Base-by-base conservation (phyloP, 371 early-diverging fungal species). In the Rhizopus delemar region DNA sequence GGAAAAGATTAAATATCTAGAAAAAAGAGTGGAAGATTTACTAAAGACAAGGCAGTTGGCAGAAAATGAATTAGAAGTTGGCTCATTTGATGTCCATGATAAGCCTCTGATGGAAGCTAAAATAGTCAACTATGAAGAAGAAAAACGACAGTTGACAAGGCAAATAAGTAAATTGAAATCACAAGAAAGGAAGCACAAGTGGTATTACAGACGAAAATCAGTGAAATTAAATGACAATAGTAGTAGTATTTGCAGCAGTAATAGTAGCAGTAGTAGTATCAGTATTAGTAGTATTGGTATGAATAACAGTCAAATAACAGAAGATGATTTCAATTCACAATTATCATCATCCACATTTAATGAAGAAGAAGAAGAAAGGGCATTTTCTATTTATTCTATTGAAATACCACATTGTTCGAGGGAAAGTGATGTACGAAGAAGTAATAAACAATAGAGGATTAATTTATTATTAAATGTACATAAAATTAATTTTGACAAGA, bases 131-230 rank as follows among this genome's bases (percentile, higher is more conserved):
- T 45, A 45, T 46, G 49, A 58, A 60, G 53, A 63, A 16, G 64
- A 41, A 6, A 65, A 67, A 11, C 36, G 43, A 7, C 36, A 50
- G 4, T 41, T 80, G 6, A 59, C 56, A 28, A 76, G 77, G 52
- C 81, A 85, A 52, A 51, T 83, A n/a, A 67, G 73, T 8, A 74
- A 72, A 31, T 58, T 83, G 8, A 80, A 77, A 53, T 75, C 81
- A 22, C 83, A 86, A 63, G 86, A 86, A 62, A 73, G 86, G 51
- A 86, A 84, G 57, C 86, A 84, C 58, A 83, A 84, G 51, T 84
- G 86, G 86, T 85, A 85, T 41, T 79, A 85, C 41, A 73, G 73
- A 55, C 74, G 77, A 29, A 83, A 85, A 51, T 63, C 70, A 39
- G 68, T 63, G 51, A 62, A 64, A 53, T 49, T 50, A 15, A 41